Evolutionary conservation across 2,329 filamentous ascomycete species (phyloP).

Genomic region (Clonostachys chloroleuca): DNA sequence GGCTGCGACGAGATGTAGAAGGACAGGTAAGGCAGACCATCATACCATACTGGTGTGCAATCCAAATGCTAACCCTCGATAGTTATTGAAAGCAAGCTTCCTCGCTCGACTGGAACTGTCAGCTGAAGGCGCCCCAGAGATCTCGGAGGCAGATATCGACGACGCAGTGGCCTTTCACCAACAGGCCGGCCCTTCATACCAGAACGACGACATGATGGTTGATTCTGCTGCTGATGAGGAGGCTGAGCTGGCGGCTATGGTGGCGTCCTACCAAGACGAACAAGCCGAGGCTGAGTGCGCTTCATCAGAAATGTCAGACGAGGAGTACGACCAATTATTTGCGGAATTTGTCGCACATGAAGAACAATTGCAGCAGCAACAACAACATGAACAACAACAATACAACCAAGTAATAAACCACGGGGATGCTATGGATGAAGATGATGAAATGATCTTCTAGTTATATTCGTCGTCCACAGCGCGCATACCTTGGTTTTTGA

Average conservation of each 20-base stretch:
- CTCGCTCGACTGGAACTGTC: conserved; percentile 23
- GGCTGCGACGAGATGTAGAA: conserved; percentile 58
- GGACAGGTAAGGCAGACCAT: conserved; percentile 32
- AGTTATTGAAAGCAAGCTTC: conserved; percentile 30
- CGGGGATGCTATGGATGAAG: not conserved
- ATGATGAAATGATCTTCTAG: not conserved
- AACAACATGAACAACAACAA: no score
- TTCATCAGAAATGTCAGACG: conserved; percentile 39
- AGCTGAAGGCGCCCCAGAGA: conserved; percentile 24
- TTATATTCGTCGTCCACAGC: not conserved
- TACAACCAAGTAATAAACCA: not conserved
- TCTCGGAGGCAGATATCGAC: conserved; percentile 47
- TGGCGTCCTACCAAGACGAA: conserved; percentile 38
- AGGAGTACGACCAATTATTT: conserved; percentile 62
- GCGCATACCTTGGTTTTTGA: not conserved
- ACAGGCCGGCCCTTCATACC: conserved; percentile 8
- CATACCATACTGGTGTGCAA: not conserved
- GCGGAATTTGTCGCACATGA: conserved; percentile 28
- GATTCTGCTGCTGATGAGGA: conserved; percentile 44
- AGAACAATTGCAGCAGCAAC: not conserved
- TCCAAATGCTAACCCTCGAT: not conserved
- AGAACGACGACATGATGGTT: conserved; percentile 45
- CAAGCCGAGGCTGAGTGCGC: conserved; percentile 15
- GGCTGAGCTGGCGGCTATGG: conserved; percentile 51
- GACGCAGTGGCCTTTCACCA: conserved; percentile 35